phyloP scores from a whole-genome alignment of 2,329 filamentous ascomycete species.

The Exophiala oligosperma region DNA sequence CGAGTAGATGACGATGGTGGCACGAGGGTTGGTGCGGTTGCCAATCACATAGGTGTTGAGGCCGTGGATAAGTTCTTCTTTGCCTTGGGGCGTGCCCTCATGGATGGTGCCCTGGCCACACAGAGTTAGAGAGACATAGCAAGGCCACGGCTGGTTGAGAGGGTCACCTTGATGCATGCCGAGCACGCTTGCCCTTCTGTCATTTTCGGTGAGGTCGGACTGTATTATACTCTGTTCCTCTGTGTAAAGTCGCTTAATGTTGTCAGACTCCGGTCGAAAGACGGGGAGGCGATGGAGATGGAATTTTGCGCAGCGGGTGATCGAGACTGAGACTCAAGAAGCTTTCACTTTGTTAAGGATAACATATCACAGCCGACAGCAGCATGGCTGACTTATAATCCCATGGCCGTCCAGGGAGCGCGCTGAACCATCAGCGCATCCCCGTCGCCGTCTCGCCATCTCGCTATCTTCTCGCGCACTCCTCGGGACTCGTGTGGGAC shows the following conservation, averaged over 20 bases:
- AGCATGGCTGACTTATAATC: too few species aligned
- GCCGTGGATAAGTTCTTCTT: constrained; percentile 49
- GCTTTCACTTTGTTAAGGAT: too few species aligned
- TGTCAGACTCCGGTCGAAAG: background rate
- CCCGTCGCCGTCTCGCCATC: background rate
- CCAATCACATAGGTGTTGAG: constrained; percentile 51
- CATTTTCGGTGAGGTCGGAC: too few species aligned
- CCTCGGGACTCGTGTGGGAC: constrained; percentile 2
- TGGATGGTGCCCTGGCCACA: constrained; percentile 40
- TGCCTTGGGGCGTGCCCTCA: constrained; percentile 45
- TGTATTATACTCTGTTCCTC: too few species aligned
- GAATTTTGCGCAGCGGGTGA: too few species aligned
- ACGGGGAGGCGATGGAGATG: too few species aligned
- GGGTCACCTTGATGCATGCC: constrained; percentile 32
- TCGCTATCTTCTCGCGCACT: constrained; percentile 17
- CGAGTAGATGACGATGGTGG: constrained; percentile 55
- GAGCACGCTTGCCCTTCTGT: constrained; percentile 4
- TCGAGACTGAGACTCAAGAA: too few species aligned
- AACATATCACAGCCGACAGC: too few species aligned
- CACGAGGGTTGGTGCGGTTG: constrained; percentile 41
- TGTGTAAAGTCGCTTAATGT: background rate
- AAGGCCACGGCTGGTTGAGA: too few species aligned
- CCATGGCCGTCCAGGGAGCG: too few species aligned
- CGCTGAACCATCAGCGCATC: background rate
- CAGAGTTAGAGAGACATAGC: constrained; percentile 29